Evolutionary conservation across 2,329 filamentous ascomycete species (phyloP), one percentile per base, ranked within the genome.

Genomic region (Cladosporium velox): DNA sequence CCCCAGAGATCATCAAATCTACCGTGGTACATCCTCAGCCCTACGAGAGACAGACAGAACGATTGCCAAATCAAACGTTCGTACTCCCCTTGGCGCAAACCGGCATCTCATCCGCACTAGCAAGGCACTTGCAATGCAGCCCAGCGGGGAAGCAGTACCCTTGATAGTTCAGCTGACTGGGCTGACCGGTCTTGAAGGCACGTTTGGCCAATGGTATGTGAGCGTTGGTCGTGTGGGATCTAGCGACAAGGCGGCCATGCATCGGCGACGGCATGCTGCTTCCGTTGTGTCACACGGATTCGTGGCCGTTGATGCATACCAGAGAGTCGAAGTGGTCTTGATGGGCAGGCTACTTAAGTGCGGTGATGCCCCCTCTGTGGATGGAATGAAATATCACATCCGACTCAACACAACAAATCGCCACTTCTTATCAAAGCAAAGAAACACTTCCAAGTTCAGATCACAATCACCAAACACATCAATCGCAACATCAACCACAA

Each of bases 251-350:
- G 35, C 61, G 49, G 61, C 49, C 60, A 63, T 63, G 60, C 34
- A 55, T 63, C 60, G 60, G 60, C 60, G 49, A 64, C 61, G 61
- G 61, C 61, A 64, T 30, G 35, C 18, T 44, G 51, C 61, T 64
- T 64, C 61, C 61, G 61, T 30, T 52, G 59, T 59, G 59, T 35
- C 44, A n/a, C 18, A 62, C 21, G 59, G 15, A 35, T 41, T 28
- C 38, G 35, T 47, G 57, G 21, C 26, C 28, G 57, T 30, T 14
- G 15, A 11, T 62, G 62, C 62, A 57, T 47, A 58, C 26, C 35
- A 35, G 35, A 30, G 18, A 32, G 52, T 64, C 51, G 15, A 64
- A 15, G 28, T 54, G 14, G 60, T 35, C 30, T n/a, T 54, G 60
- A 44, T 12, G 38, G 26, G 1, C 34, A 38, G 21, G 54, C 8